A percentile compares a stretch with the other conserved stretches of the same genome.
Conservation (phyloP, 1,284 basidiomycete species). For the Sanguinoderma infundibulare region DNA sequence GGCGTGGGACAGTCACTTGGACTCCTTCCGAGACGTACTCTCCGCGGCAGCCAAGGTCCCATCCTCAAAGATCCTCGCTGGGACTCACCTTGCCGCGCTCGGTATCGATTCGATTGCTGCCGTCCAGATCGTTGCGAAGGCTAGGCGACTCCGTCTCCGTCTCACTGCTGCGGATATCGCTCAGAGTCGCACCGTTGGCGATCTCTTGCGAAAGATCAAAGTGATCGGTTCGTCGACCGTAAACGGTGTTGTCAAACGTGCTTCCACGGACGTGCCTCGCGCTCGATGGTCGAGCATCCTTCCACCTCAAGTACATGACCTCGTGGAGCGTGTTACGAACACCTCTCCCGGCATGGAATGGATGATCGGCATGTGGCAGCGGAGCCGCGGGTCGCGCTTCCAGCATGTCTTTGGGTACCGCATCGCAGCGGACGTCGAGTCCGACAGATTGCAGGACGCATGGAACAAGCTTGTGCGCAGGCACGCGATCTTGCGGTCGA, state of each 20-base stretch:
- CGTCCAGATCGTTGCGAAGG: constrained; percentile 45
- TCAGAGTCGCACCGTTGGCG: constrained; percentile 42
- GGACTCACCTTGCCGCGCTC: constrained; percentile 44
- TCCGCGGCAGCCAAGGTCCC: constrained; percentile 30
- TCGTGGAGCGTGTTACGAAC: constrained; percentile 20
- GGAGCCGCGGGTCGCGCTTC: constrained; percentile 44
- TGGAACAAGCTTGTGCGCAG: constrained; percentile 43
- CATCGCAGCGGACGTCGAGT: constrained; percentile 38
- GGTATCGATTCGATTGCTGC: constrained; percentile 60
- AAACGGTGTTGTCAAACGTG: background rate
- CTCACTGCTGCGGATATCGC: constrained; percentile 46
- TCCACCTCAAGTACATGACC: constrained; percentile 20
- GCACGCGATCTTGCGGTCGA: constrained; percentile 49
- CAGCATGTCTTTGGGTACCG: constrained; percentile 51
- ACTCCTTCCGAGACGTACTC: constrained; percentile 28
- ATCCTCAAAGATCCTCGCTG: constrained; percentile 30
- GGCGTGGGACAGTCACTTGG: constrained; percentile 10
- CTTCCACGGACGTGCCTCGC: constrained; percentile 18
- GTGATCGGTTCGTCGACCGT: background rate
- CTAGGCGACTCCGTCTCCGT: constrained; percentile 40
- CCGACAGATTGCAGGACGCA: constrained; percentile 35
- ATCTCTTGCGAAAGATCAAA: constrained; percentile 35
- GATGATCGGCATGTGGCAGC: constrained; percentile 50
- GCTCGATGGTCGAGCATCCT: constrained; percentile 17
- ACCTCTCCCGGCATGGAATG: constrained; percentile 45